Conservation (phyloP, 2,329 filamentous ascomycete genomes). For the Neofusicoccum laricinum region DNA sequence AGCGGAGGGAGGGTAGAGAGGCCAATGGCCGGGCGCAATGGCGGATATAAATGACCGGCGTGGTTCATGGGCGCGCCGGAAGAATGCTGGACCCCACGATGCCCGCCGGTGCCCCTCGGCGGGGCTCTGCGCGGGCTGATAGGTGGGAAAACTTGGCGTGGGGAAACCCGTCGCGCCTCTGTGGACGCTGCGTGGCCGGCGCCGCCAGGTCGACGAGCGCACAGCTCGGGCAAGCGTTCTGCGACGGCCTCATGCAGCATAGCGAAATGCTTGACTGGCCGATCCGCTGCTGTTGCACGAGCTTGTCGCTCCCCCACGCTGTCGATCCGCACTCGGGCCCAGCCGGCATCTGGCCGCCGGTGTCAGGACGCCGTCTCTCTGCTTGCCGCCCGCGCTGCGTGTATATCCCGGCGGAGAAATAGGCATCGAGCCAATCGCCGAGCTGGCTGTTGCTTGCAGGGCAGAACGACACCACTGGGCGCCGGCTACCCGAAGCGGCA, state of each 20-base stretch:
- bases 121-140: constrained; percentile 12
- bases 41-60: constrained; percentile 5
- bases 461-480: neutral
- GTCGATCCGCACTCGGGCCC: neutral
- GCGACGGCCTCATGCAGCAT: neutral
- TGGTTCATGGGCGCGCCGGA: neutral
- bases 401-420: too few species aligned
- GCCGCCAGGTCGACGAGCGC: neutral
- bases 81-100: constrained; percentile 14
- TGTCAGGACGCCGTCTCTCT: too few species aligned
- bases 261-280: constrained; percentile 8
- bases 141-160: constrained; percentile 16
- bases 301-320: constrained; percentile 12
- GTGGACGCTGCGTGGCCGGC: neutral
- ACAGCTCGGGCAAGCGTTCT: constrained; percentile 7
- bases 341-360: neutral
- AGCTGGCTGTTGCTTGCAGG: neutral
- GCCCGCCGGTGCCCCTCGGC: constrained; percentile 10
- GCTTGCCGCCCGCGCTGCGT: too few species aligned
- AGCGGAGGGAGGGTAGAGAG: neutral
- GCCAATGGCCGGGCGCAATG: neutral
- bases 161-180: neutral
- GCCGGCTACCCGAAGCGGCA: neutral
- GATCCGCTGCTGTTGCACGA: constrained; percentile 6
- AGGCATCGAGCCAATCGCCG: neutral